phyloP scores from a whole-genome alignment of 768 basidiomycete genomes.

The Kondoa subrosea region DNA sequence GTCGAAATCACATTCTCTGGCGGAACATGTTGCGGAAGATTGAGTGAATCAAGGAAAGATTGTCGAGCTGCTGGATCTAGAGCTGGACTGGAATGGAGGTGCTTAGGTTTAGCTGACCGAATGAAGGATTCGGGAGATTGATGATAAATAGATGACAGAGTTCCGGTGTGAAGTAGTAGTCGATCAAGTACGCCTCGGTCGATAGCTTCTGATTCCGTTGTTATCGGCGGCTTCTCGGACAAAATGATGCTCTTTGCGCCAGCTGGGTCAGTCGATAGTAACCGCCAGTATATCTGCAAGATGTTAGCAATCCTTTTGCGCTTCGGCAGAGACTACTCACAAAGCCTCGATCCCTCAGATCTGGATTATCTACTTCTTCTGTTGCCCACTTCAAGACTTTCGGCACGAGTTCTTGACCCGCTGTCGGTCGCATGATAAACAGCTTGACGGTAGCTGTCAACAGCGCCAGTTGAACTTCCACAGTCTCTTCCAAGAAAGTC shows the following conservation, averaged over 20 bases:
- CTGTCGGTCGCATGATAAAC: slow-evolving; percentile 81
- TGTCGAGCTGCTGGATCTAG: slow-evolving; percentile 20
- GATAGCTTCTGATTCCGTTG: slow-evolving; percentile 96
- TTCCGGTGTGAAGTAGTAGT: slow-evolving; percentile 78
- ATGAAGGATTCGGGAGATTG: slow-evolving; percentile 62
- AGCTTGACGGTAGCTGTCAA: slow-evolving; percentile 89
- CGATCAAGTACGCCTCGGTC: slow-evolving; percentile 92
- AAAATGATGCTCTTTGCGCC: slow-evolving; percentile 80
- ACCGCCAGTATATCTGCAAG: slow-evolving; percentile 76
- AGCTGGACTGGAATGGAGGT: slow-evolving; percentile 20
- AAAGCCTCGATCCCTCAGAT: slow-evolving; percentile 88
- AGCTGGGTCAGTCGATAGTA: slow-evolving; percentile 79
- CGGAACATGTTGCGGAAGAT: slow-evolving; percentile 11
- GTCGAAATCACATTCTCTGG: slow-evolving; percentile 1
- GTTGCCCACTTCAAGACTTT: slow-evolving; percentile 94
- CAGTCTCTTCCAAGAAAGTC: slow-evolving; percentile 79
- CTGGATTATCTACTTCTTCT: slow-evolving; percentile 94
- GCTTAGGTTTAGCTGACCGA: slow-evolving; percentile 16
- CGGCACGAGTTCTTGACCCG: slow-evolving; percentile 72
- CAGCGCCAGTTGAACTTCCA: slow-evolving; percentile 88
- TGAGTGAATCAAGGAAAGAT: slow-evolving; percentile 21
- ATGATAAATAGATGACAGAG: slow-evolving; percentile 88
- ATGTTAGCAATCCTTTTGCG: no score
- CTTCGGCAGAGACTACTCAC: not conserved
- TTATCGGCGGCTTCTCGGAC: slow-evolving; percentile 83